Evolutionary conservation across 768 basidiomycete genomes (phyloP), one percentile per base, ranked within the genome.

Genomic region (Mycena epipterygia): DNA sequence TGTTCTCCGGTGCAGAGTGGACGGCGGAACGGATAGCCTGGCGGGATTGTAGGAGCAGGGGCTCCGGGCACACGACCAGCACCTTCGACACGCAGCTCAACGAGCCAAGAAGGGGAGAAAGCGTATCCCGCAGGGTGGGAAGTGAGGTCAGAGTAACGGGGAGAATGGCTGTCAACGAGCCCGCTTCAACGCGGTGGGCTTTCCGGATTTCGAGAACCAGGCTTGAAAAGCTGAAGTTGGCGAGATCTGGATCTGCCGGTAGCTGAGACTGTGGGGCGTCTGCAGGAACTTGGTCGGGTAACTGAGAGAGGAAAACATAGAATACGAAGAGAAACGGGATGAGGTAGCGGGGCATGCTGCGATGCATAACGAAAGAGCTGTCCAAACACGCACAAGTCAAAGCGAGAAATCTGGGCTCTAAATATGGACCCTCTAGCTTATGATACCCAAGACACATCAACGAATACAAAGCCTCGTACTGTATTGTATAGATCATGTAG

Each of bases 161-260:
- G 4, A 91, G 76, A 42, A 91, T 73, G 16, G 81, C 87, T 17
- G 86, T 86, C 63, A 89, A 73, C 19, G 85, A 85, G 46, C 80
- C 75, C 35, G 33, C 25, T 64, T 66, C 57, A 25, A 64, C 42
- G 52, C 19, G 7, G 29, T 14, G 39, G 49, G 57, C 27, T 9
- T 35, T 27, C 27, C 25, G 33, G 19, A 55, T 46, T 49, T 70
- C 39, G 13, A 42, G 42, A 35, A 41, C 44, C 8, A 52, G n/a
- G n/a, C 30, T 62, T n/a, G 59, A 41, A 19, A 56, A 57, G 35
- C 60, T 59, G 19, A 51, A 19, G 21, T 55, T 19, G 29, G 37
- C 13, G 9, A 35, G 33, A 16, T 46, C 33, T 13, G 42, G 19
- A 12, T 53, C 30, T 21, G 39, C 9, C 19, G 30, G n/a, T 8